Evolutionary conservation across 805 yeast genomes (phyloP).

Genomic region (Yarrowia divulgata): DNA sequence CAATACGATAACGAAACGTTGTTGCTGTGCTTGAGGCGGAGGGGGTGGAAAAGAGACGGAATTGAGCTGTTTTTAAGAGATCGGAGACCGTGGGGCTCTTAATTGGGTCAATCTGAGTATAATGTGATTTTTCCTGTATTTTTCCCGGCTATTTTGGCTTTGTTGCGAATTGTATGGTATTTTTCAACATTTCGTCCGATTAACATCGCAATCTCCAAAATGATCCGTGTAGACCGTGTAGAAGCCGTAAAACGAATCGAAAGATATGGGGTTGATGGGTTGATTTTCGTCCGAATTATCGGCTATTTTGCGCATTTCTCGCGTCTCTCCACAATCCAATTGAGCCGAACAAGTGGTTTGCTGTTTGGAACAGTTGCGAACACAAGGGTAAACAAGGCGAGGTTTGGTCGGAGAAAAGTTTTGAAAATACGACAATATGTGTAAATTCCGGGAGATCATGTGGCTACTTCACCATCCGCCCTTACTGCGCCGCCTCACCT

Average conservation of each 20-base stretch:
- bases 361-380: background rate
- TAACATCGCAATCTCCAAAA: background rate
- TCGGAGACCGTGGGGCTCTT: background rate
- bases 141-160: background rate
- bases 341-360: background rate
- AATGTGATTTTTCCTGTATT: too few relatives aligned
- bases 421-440: background rate
- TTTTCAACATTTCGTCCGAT: background rate
- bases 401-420: background rate
- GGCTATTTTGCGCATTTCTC: background rate
- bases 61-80: background rate
- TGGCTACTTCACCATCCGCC: too few relatives aligned
- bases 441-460: background rate
- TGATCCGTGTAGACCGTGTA: background rate
- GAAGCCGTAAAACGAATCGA: background rate
- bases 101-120: too few relatives aligned
- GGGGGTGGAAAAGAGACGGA: background rate
- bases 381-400: background rate
- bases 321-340: background rate
- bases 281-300: background rate
- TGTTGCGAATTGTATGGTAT: background rate
- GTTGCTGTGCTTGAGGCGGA: conserved; percentile 1
- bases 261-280: background rate
- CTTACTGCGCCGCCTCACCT: too few relatives aligned
- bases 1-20: conserved; percentile 24